These are phyloP conservation scores for Digitaria exilis DNA, from an alignment of 202 grass and related monocot genomes.

Conservation along the genomic window DNA sequence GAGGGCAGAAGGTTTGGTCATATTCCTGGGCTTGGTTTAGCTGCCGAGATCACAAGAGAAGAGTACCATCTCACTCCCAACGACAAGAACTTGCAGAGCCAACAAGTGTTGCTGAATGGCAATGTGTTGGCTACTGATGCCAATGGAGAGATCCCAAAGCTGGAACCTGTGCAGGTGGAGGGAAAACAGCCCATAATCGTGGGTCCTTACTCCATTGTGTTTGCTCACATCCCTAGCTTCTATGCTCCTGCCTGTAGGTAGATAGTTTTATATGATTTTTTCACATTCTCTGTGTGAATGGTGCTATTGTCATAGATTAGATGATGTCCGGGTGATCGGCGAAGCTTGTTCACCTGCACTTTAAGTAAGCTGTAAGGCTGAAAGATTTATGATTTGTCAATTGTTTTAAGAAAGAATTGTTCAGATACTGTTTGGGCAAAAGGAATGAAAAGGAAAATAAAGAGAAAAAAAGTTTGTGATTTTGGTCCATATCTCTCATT, in stretches of 20 bases:
- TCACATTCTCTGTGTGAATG: constrained; percentile 40
- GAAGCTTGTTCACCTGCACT: constrained; percentile 56
- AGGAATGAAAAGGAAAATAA: not conserved
- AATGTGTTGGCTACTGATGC: constrained; percentile 55
- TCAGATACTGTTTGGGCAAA: constrained; percentile 5
- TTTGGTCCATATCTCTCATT: not conserved
- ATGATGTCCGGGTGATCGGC: constrained; percentile 43
- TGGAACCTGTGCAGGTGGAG: constrained; percentile 57
- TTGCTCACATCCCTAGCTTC: constrained; percentile 80
- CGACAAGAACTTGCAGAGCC: constrained; percentile 77
- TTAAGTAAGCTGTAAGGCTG: constrained; percentile 52
- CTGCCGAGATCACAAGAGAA: constrained; percentile 57
- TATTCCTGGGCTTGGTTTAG: constrained; percentile 44
- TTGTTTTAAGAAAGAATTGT: constrained; percentile 30
- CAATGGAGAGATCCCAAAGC: constrained; percentile 64
- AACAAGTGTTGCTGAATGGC: constrained; percentile 84
- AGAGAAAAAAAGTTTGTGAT: not conserved
- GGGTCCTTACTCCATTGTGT: constrained; percentile 83
- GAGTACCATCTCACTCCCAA: constrained; percentile 92
- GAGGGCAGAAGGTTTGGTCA: constrained; percentile 35
- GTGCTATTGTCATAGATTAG: constrained; percentile 36
- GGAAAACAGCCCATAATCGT: constrained; percentile 73
- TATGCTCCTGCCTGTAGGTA: constrained; percentile 78
- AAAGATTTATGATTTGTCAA: constrained; percentile 33
- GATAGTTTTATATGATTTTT: constrained; percentile 8